Evolutionary conservation across 202 grass and related monocot genomes (phyloP).

Genomic region (Setaria italica): DNA sequence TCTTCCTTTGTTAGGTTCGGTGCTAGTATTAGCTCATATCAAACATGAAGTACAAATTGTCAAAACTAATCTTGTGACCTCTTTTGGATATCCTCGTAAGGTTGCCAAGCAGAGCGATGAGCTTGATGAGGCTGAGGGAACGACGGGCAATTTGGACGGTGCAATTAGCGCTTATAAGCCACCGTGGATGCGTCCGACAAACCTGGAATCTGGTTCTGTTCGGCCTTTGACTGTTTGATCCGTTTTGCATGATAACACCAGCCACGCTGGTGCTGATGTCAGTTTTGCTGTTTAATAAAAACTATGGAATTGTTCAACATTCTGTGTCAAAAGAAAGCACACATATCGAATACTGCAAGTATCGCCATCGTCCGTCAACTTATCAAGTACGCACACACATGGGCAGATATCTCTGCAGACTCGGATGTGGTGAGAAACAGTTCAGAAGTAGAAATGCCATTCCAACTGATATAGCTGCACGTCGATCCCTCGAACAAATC

Average conservation of each 20-base stretch:
- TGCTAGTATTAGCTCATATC: neutral
- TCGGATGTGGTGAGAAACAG: neutral
- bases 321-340: neutral
- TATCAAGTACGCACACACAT: neutral
- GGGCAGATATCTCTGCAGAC: neutral
- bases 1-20: neutral
- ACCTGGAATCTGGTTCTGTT: slow-evolving; percentile 51
- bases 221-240: slow-evolving; percentile 63
- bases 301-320: neutral
- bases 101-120: slow-evolving; percentile 67
- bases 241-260: slow-evolving; percentile 19
- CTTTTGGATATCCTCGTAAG: slow-evolving; percentile 40
- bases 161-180: slow-evolving; percentile 60
- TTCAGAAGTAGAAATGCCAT: neutral
- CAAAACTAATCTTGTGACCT: neutral
- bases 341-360: neutral
- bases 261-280: neutral
- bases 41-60: neutral
- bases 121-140: slow-evolving; percentile 53
- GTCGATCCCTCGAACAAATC: neutral
- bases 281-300: neutral
- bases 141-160: slow-evolving; percentile 4
- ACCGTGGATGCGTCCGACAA: slow-evolving; percentile 69
- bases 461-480: neutral
- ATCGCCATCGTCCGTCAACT: neutral